Base-by-base conservation (phyloP, 495 filamentous ascomycete species). In the Aspergillus avenaceus region DNA sequence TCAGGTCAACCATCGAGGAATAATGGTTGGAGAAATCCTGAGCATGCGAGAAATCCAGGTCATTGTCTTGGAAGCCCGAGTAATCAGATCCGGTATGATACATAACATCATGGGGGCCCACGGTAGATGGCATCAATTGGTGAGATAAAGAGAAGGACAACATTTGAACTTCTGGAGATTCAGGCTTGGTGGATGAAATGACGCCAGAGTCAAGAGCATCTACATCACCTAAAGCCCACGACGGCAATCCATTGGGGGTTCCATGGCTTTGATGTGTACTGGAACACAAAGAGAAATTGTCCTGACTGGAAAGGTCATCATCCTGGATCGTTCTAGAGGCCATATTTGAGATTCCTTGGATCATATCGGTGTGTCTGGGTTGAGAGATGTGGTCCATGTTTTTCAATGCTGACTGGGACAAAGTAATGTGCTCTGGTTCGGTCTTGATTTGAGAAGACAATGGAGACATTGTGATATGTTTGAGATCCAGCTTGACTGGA, bases 241-340 rank as follows among this genome's bases (percentile, higher is more conserved):
- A 58, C 54, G 71, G 67, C 50, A 74, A 60, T 24, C 71, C 70
- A 58, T 62, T 60, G 50, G 62, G 47, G 23, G 51, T 65, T 64
- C 68, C 69, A 61, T 63, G 63, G 61, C 50, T 57, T 53, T 67
- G 62, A 50, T 59, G 59, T 36, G 67, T 54, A 59, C 58, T 68
- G 50, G 71, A 74, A 64, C 66, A 69, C 52, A 74, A 63, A 51
- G 69, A 69, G 46, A 68, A 69, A 55, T 55, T 67, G 61, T 72
- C 71, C 60, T 71, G 72, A 66, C 64, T 72, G 40, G 65, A 71
- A 52, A 74, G 53, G 55, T 74, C 70, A 73, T 74, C 70, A 74
- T 73, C 72, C 71, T 70, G 70, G 67, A 67, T 48, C 53, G 60
- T 52, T 63, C 66, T 66, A 56, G 72, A 66, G 63, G 65, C 58